phyloP scores from a whole-genome alignment of 139 green algal species.

The Chlorella sp. region DNA sequence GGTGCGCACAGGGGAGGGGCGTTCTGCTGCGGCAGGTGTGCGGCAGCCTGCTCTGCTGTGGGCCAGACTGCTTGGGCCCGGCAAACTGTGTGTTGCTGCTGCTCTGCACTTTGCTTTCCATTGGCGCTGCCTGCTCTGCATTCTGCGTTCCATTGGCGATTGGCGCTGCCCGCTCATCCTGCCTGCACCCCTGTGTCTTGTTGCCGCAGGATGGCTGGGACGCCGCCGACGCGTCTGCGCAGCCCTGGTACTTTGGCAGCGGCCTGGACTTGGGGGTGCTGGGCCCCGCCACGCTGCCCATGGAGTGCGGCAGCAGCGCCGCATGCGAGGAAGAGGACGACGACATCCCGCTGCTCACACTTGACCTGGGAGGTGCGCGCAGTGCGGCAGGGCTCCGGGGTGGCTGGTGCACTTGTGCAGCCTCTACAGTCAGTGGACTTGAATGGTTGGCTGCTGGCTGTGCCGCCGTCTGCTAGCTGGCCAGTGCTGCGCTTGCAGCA shows the following conservation, averaged over 20 bases:
- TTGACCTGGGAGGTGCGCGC: constrained; percentile 22
- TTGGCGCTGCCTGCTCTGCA: no score
- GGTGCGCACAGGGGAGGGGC: background rate
- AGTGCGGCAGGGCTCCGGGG: background rate
- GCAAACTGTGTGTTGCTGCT: background rate
- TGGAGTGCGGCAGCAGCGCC: constrained; percentile 3
- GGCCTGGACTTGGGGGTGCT: constrained; percentile 5
- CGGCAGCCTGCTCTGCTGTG: background rate
- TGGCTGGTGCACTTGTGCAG: background rate
- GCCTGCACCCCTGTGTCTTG: no score
- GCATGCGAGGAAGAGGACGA: constrained; percentile 1
- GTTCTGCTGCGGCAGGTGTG: background rate
- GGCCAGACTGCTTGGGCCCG: background rate
- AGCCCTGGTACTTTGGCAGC: constrained; percentile 30
- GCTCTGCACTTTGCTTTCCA: no score
- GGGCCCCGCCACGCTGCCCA: background rate
- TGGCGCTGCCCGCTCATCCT: no score
- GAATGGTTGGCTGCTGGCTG: background rate
- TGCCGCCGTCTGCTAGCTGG: no score
- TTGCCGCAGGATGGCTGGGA: constrained; percentile 6
- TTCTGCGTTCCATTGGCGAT: no score
- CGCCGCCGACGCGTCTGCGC: background rate
- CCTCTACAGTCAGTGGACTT: no score
- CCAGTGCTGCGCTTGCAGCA: no score
- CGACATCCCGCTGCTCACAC: constrained; percentile 7